Evolutionary conservation across 257 asterid genomes (phyloP).

Genomic region (Anisodus acutangulus): DNA sequence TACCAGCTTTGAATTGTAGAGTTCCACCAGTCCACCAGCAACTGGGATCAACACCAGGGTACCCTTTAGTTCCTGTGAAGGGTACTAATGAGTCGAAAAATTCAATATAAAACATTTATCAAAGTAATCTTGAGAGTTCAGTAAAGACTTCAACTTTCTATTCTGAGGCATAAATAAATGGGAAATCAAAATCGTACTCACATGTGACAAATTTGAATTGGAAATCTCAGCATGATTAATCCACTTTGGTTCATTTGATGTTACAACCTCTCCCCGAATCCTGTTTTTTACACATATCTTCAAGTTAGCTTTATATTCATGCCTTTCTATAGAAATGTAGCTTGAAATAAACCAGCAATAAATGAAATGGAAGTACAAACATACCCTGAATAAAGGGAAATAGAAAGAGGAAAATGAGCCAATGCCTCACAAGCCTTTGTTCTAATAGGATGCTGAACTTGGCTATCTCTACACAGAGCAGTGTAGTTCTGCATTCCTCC

Average conservation of each 20-base stretch:
- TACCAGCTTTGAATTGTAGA: constrained; percentile 60
- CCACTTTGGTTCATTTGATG: constrained; percentile 74
- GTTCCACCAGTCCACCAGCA: constrained; percentile 69
- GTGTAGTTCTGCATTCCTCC: constrained; percentile 33
- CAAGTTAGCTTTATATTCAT: neutral
- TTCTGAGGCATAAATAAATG: neutral
- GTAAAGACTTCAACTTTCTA: neutral
- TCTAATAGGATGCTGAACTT: constrained; percentile 51
- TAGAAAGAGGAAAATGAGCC: constrained; percentile 56
- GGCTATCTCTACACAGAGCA: constrained; percentile 59
- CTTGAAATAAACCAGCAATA: constrained; percentile 21
- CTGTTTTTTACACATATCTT: constrained; percentile 39
- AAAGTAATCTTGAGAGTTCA: neutral
- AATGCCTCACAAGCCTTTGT: constrained; percentile 67
- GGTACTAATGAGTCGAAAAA: neutral
- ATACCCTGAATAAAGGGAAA: constrained; percentile 84
- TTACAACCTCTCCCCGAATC: constrained; percentile 84
- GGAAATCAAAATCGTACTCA: constrained; percentile 27
- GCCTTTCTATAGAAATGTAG: neutral
- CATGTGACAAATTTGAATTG: constrained; percentile 41
- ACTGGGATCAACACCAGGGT: constrained; percentile 78
- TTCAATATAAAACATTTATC: neutral
- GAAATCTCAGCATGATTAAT: constrained; percentile 39
- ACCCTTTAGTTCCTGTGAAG: constrained; percentile 59
- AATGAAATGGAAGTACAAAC: neutral